Conservation (phyloP, 768 basidiomycete species). For the Boletus sp. region DNA sequence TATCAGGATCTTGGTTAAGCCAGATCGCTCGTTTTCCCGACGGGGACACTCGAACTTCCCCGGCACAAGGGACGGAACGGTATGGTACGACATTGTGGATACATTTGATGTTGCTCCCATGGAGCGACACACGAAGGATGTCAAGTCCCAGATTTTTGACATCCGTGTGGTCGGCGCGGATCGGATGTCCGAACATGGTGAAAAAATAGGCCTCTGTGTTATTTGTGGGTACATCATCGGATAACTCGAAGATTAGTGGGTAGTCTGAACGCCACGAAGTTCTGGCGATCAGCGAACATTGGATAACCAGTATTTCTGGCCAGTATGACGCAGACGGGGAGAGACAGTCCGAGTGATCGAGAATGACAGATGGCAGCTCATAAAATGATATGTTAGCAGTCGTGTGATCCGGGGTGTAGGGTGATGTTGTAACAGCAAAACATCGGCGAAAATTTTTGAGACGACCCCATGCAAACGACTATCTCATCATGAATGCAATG, state of each 20-base stretch:
- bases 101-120: conserved; percentile 5
- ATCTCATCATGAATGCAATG: conserved; percentile 2
- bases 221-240: conserved; percentile 10
- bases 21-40: conserved; percentile 24
- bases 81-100: conserved; percentile 2
- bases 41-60: conserved; percentile 16
- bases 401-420: not conserved
- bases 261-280: conserved; percentile 15
- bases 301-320: conserved; percentile 11
- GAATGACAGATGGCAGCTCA: conserved; percentile 13
- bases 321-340: conserved; percentile 7
- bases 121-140: conserved; percentile 14
- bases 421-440: conserved; percentile 8
- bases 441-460: conserved; percentile 14
- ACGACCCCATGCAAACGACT: conserved; percentile 11
- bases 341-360: conserved; percentile 1
- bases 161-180: not conserved
- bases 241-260: conserved; percentile 9
- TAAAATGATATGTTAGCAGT: conserved; percentile 12
- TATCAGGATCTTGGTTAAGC: conserved; percentile 9
- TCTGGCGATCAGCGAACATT: conserved; percentile 7
- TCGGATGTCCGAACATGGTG: conserved; percentile 12
- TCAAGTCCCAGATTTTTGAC: not conserved
- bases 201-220: conserved; percentile 8
- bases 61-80: conserved; percentile 7